Base-by-base conservation (phyloP, 2,329 filamentous ascomycete species). In the Scedosporium dehoogii region DNA sequence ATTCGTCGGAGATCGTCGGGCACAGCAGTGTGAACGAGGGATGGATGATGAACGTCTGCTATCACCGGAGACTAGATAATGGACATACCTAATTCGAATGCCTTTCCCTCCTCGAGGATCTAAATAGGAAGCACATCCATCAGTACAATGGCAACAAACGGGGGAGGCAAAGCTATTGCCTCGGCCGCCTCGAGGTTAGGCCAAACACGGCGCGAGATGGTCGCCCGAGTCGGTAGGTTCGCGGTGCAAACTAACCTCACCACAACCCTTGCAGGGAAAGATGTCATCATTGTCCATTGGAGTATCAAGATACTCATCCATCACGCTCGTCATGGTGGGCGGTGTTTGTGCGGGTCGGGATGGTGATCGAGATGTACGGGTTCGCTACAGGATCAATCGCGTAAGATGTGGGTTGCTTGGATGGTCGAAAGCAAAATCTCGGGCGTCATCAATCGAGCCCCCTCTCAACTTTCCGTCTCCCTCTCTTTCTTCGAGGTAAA, bases 41-140 rank as follows among this genome's bases (percentile, higher is more conserved):
- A 58, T 27, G 18, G 6, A 29, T 18, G 58, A 48, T 48, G 16
- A 27, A 14, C 7, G 6, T 18, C 9, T 9, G 58, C 3, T 51
- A 23, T 14, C 16, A 2, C 21, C 6, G 1, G 16, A 42, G 23
- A 44, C 23, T 12, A 38, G 38, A 80, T 82, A 63, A 55, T 48
- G 6, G 23, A 55, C 51, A 23, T 81, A 97, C 93, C 92, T 70
- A 99, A 83, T 78, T 99, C 94, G 71, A 96, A 99, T 60, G 94
- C 94, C 77, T 97, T 97, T 70, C 94, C 94, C 81, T 99, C 94
- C 76, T 99, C 94, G 21, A 99, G 84, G 68, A 97, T 96, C 92
- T 97, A 73, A 63, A 69, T 58, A 59, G 63, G 59, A 57, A 63
- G 61, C 21, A 25, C 25, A 57, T 60, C 44, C 12, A 23, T 55